Percentiles rank a stretch among this genome's conserved stretches.
These are phyloP conservation scores for Pelagomonas calceolata DNA, from an alignment of 108 stramenopile genomes.

Conservation along the genomic window DNA sequence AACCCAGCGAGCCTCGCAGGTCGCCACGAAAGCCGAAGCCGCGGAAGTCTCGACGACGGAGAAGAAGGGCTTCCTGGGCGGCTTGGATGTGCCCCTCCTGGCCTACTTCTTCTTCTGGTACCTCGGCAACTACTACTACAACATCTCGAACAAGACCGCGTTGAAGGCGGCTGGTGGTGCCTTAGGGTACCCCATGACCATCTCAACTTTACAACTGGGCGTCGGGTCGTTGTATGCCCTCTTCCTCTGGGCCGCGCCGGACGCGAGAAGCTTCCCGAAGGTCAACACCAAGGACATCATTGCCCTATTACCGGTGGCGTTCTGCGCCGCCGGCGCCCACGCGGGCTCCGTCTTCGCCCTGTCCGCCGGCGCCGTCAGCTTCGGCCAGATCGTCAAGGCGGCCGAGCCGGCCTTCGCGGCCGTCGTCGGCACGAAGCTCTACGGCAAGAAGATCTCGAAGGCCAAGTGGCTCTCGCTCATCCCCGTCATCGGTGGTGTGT, in stretches of 20 bases:
- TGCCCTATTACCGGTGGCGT: slow-evolving; percentile 50
- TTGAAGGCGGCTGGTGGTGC: slow-evolving; percentile 44
- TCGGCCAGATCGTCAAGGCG: slow-evolving; percentile 59
- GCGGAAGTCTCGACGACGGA: too few species aligned
- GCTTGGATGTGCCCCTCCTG: slow-evolving; percentile 22
- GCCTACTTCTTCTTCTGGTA: slow-evolving; percentile 51
- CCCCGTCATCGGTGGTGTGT: slow-evolving; percentile 51
- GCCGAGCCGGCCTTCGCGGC: slow-evolving; percentile 56
- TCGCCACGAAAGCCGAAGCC: too few species aligned
- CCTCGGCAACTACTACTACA: slow-evolving; percentile 60
- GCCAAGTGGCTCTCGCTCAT: slow-evolving; percentile 54
- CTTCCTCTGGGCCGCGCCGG: slow-evolving; percentile 42
- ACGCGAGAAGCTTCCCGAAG: background rate
- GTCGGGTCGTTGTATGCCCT: slow-evolving; percentile 48
- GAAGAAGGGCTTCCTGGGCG: too few species aligned
- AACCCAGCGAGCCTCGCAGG: too few species aligned
- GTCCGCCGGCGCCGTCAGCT: slow-evolving; percentile 46
- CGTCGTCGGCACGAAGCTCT: slow-evolving; percentile 45
- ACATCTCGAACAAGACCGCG: slow-evolving; percentile 53
- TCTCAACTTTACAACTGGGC: slow-evolving; percentile 28
- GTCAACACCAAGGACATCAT: slow-evolving; percentile 18
- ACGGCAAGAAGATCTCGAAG: slow-evolving; percentile 42
- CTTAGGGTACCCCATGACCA: slow-evolving; percentile 46
- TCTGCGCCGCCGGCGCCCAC: slow-evolving; percentile 49
- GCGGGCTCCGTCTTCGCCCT: slow-evolving; percentile 50